Evolutionary conservation across 106 monocot species (phyloP).

Genomic region (Hemerocallis citrina): DNA sequence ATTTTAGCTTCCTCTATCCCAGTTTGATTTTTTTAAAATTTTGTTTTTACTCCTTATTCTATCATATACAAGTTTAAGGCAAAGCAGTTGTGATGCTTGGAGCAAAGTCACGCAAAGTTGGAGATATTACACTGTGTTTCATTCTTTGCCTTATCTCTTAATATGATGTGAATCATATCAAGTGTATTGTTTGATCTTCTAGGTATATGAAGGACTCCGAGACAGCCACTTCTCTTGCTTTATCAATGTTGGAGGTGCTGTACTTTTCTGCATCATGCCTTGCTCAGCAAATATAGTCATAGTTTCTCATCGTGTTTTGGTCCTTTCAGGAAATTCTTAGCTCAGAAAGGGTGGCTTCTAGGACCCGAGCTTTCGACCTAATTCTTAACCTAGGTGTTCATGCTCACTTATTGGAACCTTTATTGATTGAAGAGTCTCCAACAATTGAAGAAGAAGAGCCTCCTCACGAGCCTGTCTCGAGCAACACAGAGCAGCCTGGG

Average conservation of each 20-base stretch:
- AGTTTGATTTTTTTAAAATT: too few species aligned
- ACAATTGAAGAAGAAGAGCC: constrained; percentile 46
- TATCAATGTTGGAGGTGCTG: constrained; percentile 87
- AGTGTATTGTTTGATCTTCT: constrained; percentile 19
- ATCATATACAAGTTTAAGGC: too few species aligned
- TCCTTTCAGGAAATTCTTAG: constrained; percentile 76
- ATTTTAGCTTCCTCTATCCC: too few species aligned
- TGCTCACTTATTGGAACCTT: constrained; percentile 92
- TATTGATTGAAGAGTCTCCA: constrained; percentile 49
- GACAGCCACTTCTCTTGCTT: constrained; percentile 74
- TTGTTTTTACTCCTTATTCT: too few species aligned
- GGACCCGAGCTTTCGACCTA: constrained; percentile 82
- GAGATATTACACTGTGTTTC: too few species aligned
- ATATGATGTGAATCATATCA: background rate
- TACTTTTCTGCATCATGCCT: constrained; percentile 8
- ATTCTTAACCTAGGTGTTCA: constrained; percentile 91
- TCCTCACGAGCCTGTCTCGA: constrained; percentile 31
- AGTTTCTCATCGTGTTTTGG: constrained; percentile 6
- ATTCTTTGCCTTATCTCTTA: too few species aligned
- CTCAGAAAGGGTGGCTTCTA: constrained; percentile 54
- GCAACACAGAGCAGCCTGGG: constrained; percentile 15
- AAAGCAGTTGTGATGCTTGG: too few species aligned
- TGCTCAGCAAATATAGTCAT: background rate
- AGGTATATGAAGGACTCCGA: constrained; percentile 90
- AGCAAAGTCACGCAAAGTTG: too few species aligned